Base-by-base conservation (phyloP, 2,329 filamentous ascomycete genomes). In the Septoria petroselini region DNA sequence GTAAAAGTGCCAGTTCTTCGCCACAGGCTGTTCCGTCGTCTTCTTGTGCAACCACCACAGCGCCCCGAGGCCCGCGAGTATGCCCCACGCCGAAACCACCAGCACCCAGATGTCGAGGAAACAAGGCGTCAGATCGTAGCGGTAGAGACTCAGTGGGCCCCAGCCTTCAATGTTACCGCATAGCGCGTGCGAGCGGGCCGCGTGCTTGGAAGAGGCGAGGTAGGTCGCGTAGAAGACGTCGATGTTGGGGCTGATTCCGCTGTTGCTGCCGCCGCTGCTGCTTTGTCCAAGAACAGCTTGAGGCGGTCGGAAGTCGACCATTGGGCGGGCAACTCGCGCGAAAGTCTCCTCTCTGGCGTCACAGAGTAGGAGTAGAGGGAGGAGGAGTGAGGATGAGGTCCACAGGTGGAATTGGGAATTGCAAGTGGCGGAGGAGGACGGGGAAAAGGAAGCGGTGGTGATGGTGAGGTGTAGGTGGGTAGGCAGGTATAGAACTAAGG, bases 41-140 rank as follows among this genome's bases (percentile, higher is more conserved):
- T 81, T 86, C 60, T 77, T 82, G 48, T 90, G 68, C 44, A 97
- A 75, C 75, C 88, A 88, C 82, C 85, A 91, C 34, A 95, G 73
- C 23, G 91, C 89, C 38, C 83, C 77, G 6, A 83, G 77, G 50
- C 93, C 93, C 56, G 85, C 78, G 18, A 96, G 48, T 18, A 96
- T 76, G 12, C 91, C 91, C 73, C 85, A 94, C 7, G 88, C 88
- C 17, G 62, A 62, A 21, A 95, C 87, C 1, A 78, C 73, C 27
- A 86, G 82, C 52, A 97, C 81, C 82, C 88, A 91, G 17, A 95
- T 81, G 68, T 98, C 94, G 63, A 97, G 83, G 67, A 98, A 98
- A 75, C 93, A 98, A 33, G 93, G 91, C 12, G 93, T 97, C 64
- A 98, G 90, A 73, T 98, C 93, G 71, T 89, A 96, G 68, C 91